phyloP scores from a whole-genome alignment of 768 basidiomycete genomes.

The Tricholoma hemisulphureum region DNA sequence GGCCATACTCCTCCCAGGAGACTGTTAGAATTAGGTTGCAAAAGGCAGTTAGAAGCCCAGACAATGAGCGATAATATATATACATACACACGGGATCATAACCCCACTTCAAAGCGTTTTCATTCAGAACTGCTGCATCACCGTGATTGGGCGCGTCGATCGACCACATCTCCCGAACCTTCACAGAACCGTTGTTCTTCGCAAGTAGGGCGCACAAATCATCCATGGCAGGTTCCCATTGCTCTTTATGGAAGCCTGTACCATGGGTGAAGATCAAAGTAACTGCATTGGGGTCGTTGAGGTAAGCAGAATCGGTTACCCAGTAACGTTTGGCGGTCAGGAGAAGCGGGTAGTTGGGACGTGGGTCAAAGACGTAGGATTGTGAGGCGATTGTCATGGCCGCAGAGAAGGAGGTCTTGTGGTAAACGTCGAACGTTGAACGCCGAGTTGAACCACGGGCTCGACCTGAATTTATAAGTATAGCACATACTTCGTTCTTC shows the following conservation, averaged over 20 bases:
- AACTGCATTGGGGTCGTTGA: constrained; percentile 37
- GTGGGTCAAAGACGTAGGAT: constrained; percentile 50
- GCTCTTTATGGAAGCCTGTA: constrained; percentile 56
- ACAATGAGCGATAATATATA: not conserved
- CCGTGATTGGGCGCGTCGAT: constrained; percentile 58
- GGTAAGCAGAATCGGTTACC: constrained; percentile 31
- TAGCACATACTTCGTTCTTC: no score
- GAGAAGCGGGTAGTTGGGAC: constrained; percentile 49
- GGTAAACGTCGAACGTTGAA: not conserved
- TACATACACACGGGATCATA: constrained; percentile 43
- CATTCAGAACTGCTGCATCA: constrained; percentile 50
- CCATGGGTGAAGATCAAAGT: constrained; percentile 54
- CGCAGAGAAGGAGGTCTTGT: not conserved
- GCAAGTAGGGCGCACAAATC: constrained; percentile 37
- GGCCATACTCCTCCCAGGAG: constrained; percentile 53
- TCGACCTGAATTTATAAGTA: no score
- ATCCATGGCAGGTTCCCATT: constrained; percentile 57
- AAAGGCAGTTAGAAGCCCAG: not conserved
- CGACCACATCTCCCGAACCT: constrained; percentile 49
- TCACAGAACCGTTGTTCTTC: constrained; percentile 17
- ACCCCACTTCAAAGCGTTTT: constrained; percentile 37
- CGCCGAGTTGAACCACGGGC: not conserved
- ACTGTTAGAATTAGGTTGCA: constrained; percentile 28
- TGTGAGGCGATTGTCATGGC: constrained; percentile 14
- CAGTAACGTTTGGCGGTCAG: constrained; percentile 52